phyloP scores from a whole-genome alignment of 768 basidiomycete genomes.

The Xanthoconium purpureum region DNA sequence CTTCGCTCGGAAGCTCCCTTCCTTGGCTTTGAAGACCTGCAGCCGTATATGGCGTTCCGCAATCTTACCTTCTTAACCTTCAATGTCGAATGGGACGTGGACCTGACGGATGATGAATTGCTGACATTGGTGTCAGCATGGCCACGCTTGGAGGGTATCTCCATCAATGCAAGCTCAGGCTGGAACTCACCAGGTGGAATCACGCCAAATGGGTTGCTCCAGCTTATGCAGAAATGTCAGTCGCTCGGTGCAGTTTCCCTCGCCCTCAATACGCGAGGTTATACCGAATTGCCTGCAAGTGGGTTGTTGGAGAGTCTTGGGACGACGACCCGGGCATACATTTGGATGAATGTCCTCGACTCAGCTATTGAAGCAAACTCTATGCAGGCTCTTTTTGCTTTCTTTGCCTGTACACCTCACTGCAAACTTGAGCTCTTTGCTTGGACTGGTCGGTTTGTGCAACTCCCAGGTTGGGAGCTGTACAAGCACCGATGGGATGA shows the following conservation, averaged over 20 bases:
- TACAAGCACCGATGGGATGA: no score
- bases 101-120: background rate
- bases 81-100: background rate
- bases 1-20: no score
- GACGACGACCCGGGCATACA: background rate
- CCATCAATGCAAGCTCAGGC: background rate
- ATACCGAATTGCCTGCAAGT: background rate
- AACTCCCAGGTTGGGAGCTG: background rate
- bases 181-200: background rate
- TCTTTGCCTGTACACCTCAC: background rate
- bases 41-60: no score
- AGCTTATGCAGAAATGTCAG: background rate
- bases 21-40: no score
- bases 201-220: background rate
- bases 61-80: no score
- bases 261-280: background rate
- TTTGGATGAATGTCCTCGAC: background rate
- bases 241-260: background rate
- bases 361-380: background rate
- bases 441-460: background rate
- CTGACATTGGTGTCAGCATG: background rate
- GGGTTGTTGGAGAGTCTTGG: background rate
- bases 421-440: background rate
- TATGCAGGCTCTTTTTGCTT: background rate
- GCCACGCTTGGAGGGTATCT: background rate